Conservation (phyloP, 2,329 filamentous ascomycete genomes). For the Exophiala xenobiotica region DNA sequence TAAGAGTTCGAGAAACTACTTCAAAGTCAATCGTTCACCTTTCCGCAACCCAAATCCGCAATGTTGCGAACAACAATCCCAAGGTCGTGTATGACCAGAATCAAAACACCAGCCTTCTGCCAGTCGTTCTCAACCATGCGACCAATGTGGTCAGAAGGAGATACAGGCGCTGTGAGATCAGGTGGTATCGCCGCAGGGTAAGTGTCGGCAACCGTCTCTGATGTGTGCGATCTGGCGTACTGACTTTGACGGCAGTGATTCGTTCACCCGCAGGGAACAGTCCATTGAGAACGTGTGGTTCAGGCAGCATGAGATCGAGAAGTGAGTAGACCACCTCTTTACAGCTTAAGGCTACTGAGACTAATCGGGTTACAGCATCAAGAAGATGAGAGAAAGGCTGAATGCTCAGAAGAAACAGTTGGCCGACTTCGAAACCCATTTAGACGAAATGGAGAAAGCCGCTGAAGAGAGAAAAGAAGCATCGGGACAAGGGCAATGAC, state of each 20-base stretch:
- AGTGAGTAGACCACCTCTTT: conserved; percentile 13
- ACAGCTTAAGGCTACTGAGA: neutral
- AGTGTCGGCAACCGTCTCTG: neutral
- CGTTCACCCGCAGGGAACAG: conserved; percentile 26
- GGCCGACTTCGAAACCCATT: conserved; percentile 24
- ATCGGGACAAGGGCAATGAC: conserved; percentile 4
- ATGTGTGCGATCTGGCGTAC: neutral
- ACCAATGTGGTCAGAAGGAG: conserved; percentile 19
- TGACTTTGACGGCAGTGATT: conserved; percentile 13
- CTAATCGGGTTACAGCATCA: conserved; percentile 16
- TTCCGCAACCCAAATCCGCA: conserved; percentile 2
- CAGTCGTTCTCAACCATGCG: conserved; percentile 21
- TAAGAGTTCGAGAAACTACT: conserved; percentile 11
- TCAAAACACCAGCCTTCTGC: conserved; percentile 26
- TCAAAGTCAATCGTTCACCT: conserved; percentile 1
- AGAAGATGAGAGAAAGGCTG: conserved; percentile 25
- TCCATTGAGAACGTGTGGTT: conserved; percentile 26
- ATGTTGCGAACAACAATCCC: conserved; percentile 26
- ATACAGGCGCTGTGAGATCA: conserved; percentile 19
- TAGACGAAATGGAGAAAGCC: conserved; percentile 26
- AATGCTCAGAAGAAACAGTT: conserved; percentile 22
- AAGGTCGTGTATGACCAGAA: conserved; percentile 21
- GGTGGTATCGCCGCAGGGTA: conserved; percentile 24
- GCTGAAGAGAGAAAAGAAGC: conserved; percentile 3
- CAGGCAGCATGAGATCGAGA: conserved; percentile 27